A percentile compares a stretch with the other conserved stretches of the same genome.
phyloP scores from a whole-genome alignment of 2,329 filamentous ascomycete genomes.

The Lomentospora prolificans region DNA sequence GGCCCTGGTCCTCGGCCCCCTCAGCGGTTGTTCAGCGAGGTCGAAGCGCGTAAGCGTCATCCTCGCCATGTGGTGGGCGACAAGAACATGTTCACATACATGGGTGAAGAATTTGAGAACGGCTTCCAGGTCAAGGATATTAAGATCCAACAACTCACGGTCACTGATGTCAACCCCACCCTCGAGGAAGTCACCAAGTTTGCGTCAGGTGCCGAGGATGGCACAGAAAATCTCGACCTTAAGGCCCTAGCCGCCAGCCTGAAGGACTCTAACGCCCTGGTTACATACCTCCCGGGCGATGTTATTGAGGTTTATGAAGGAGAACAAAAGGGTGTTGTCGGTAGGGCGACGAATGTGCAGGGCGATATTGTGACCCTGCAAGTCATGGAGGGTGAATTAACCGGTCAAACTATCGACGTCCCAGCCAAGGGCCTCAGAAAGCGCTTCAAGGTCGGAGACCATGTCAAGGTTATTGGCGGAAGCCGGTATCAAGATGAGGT shows the following conservation, averaged over 20 bases:
- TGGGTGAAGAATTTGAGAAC: constrained; percentile 81
- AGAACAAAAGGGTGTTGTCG: constrained; percentile 85
- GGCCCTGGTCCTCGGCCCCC: constrained; percentile 62
- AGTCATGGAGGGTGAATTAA: constrained; percentile 73
- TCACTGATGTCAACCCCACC: constrained; percentile 84
- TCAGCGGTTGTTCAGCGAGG: constrained; percentile 84
- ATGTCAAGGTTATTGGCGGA: constrained; percentile 96
- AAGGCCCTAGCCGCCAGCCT: constrained; percentile 83
- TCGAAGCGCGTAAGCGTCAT: constrained; percentile 83
- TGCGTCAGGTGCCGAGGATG: constrained; percentile 78
- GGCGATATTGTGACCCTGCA: constrained; percentile 85
- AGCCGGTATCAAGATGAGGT: constrained; percentile 92
- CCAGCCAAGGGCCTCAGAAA: constrained; percentile 89
- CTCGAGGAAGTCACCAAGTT: constrained; percentile 96
- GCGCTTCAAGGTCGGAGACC: constrained; percentile 84
- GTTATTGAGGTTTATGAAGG: constrained; percentile 94
- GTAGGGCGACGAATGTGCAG: constrained; percentile 75
- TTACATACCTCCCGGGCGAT: constrained; percentile 84
- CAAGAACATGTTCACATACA: constrained; percentile 73
- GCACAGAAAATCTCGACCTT: constrained; percentile 86
- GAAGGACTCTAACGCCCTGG: constrained; percentile 71
- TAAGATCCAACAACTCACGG: constrained; percentile 76
- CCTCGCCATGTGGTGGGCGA: constrained; percentile 54
- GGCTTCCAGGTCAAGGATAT: constrained; percentile 92
- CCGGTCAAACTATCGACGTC: constrained; percentile 80